Evolutionary conservation across 2,329 filamentous ascomycete genomes (phyloP), one percentile per base, ranked within the genome.

Genomic region (Furcasterigmium furcatum): DNA sequence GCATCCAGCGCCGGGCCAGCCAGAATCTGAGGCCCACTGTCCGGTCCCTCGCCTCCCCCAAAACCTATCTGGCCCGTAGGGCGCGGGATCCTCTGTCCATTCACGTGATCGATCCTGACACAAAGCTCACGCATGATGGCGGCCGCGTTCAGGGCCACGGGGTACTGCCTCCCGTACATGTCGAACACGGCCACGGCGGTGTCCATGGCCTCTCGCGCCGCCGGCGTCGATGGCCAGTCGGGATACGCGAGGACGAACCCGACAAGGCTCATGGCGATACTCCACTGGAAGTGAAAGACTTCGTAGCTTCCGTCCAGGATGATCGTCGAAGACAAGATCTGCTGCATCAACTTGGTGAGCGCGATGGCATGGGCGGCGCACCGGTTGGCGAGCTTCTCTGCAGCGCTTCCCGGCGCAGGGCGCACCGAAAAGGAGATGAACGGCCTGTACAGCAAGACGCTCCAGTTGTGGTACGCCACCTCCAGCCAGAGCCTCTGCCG

Each of bases 401-500:
- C 55, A 3, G 55, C 55, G 1, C 46, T 45, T 38, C 44, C 25
- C 60, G 58, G 12, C 55, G 62, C 46, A 60, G 58, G 12, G 54
- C 62, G 46, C 71, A 68, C 4, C 13, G 27, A 21, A 5, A 32
- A 21, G 19, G 30, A 21, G 40, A 42, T 42, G 40, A 30, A 34
- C 6, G 40, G 29, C 9, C 40, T 18, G 27, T 22, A 32, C 18
- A 42, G 40, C 3, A 32, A 9, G 18, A 16, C 16, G 18, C 20
- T 20, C 2, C 71, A 50, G 24, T 64, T 64, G 46, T 73, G 70
- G 42, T 73, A 74, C 19, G 65, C 54, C 1, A 72, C 51, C 46
- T 74, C 71, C 1, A 74, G 58, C 5, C 68, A 53, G 1, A 74
- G 51, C 2, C 70, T 68, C 24, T 63, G 60, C 10, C 58, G 62